Percentiles rank a stretch among this genome's conserved stretches.
phyloP scores from a whole-genome alignment of 2,329 filamentous ascomycete species.

The Purpureocillium takamizusanense region DNA sequence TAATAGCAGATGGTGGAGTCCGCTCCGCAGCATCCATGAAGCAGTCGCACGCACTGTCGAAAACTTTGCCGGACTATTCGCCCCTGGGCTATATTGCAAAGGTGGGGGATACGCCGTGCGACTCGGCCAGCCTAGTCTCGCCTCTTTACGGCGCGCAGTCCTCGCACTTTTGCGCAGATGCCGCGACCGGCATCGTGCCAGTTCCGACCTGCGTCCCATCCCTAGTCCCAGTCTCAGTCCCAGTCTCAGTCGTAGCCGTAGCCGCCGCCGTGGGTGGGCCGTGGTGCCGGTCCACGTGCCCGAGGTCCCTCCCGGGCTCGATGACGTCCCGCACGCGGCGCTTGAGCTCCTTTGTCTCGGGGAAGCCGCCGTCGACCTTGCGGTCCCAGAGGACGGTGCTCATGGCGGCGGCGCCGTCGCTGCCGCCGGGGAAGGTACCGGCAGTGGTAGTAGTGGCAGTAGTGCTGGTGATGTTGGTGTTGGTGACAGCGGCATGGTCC shows the following conservation, averaged over 20 bases:
- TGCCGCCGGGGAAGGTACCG: too few species aligned
- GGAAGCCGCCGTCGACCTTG: slow-evolving; percentile 79
- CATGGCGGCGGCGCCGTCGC: not conserved
- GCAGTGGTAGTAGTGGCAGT: too few species aligned
- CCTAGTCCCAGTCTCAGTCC: too few species aligned
- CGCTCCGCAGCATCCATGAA: too few species aligned
- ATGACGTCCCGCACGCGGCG: slow-evolving; percentile 73
- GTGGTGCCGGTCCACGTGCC: slow-evolving; percentile 63
- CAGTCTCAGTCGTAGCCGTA: too few species aligned
- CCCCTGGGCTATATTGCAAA: not conserved
- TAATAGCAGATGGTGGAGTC: too few species aligned
- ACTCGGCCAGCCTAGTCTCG: not conserved
- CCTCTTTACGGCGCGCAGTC: slow-evolving; percentile 12
- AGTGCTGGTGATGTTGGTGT: too few species aligned
- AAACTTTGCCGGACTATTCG: too few species aligned
- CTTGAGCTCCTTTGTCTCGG: slow-evolving; percentile 88
- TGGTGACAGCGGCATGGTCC: not conserved
- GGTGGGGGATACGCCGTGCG: not conserved
- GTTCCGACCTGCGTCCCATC: too few species aligned
- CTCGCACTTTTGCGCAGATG: slow-evolving; percentile 11
- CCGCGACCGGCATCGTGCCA: too few species aligned
- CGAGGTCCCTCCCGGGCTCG: slow-evolving; percentile 67
- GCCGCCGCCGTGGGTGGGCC: slow-evolving; percentile 2
- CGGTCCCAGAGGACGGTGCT: slow-evolving; percentile 72
- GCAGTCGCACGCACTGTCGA: too few species aligned